Percentiles rank a stretch among this genome's conserved stretches.
These are phyloP conservation scores for Phialophora tarda DNA, from an alignment of 2,329 filamentous ascomycete species.

Conservation along the genomic window DNA sequence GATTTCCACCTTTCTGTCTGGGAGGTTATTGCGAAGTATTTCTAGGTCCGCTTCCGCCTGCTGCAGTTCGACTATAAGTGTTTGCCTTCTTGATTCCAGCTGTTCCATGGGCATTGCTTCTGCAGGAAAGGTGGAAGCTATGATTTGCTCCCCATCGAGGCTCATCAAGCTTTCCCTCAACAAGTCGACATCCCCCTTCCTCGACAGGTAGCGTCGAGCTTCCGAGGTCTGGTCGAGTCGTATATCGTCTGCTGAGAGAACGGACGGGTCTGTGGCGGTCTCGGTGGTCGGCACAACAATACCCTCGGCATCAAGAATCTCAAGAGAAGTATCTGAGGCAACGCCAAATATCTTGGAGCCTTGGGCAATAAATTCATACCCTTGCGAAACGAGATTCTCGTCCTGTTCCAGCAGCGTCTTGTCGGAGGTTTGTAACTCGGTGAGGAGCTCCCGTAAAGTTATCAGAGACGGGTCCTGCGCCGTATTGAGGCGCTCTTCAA, in stretches of 20 bases:
- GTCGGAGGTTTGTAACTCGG: conserved; percentile 4
- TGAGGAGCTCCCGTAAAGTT: conserved; percentile 2
- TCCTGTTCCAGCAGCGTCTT: conserved; percentile 9
- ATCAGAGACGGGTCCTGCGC: neutral
- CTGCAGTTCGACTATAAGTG: conserved; percentile 1
- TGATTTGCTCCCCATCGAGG: conserved; percentile 6
- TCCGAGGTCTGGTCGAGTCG: conserved; percentile 18
- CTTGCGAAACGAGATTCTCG: conserved; percentile 8
- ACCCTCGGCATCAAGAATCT: conserved; percentile 18
- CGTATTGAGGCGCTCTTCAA: neutral
- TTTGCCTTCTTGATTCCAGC: conserved; percentile 9
- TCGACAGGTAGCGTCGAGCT: conserved; percentile 20
- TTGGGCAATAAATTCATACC: neutral
- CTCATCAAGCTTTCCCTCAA: conserved; percentile 13
- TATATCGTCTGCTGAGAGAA: conserved; percentile 15
- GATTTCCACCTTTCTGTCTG: conserved; percentile 20
- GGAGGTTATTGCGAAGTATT: conserved; percentile 12
- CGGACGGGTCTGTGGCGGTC: neutral
- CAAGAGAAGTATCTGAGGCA: conserved; percentile 6
- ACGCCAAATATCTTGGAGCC: conserved; percentile 20
- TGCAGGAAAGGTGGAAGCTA: neutral
- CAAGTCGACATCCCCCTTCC: conserved; percentile 22
- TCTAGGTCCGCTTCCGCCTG: conserved; percentile 15
- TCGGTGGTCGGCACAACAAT: neutral
- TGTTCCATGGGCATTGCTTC: neutral